Evolutionary conservation across 2,329 filamentous ascomycete genomes (phyloP).

Genomic region (Periconia digitata): DNA sequence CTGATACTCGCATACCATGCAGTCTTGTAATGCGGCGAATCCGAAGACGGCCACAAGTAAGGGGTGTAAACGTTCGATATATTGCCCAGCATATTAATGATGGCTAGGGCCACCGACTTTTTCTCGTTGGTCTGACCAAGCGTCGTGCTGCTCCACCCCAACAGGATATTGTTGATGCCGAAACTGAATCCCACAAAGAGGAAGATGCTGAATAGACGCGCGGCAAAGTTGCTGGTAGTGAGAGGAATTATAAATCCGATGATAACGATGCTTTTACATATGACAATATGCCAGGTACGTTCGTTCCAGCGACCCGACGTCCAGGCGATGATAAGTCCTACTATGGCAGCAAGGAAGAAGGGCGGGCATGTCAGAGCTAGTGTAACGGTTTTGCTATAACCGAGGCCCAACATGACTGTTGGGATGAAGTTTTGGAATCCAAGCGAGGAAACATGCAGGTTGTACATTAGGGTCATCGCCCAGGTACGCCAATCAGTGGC

Average conservation of each 20-base stretch:
- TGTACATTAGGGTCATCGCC: conserved; percentile 20
- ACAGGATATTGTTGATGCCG: conserved; percentile 36
- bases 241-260: conserved; percentile 33
- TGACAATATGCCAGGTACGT: conserved; percentile 36
- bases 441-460: conserved; percentile 19
- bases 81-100: conserved; percentile 46
- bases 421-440: conserved; percentile 38
- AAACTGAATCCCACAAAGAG: conserved; percentile 36
- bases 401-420: conserved; percentile 33
- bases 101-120: conserved; percentile 43
- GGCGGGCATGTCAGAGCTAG: conserved; percentile 31
- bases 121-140: conserved; percentile 46
- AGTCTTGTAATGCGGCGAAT: conserved; percentile 18
- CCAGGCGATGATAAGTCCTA: conserved; percentile 23
- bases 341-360: conserved; percentile 33
- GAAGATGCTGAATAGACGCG: conserved; percentile 36
- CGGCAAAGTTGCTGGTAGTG: conserved; percentile 27
- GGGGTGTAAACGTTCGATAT: conserved; percentile 41
- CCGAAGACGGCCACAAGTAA: conserved; percentile 25
- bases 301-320: conserved; percentile 31
- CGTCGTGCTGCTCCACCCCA: conserved; percentile 44
- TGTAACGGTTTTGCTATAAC: conserved; percentile 33
- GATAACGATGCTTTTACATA: conserved; percentile 27
- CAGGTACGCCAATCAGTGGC: conserved; percentile 16
- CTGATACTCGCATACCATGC: conserved; percentile 23